These are phyloP conservation scores for Chiua virens DNA, from an alignment of 768 basidiomycete genomes.

Conservation along the genomic window DNA sequence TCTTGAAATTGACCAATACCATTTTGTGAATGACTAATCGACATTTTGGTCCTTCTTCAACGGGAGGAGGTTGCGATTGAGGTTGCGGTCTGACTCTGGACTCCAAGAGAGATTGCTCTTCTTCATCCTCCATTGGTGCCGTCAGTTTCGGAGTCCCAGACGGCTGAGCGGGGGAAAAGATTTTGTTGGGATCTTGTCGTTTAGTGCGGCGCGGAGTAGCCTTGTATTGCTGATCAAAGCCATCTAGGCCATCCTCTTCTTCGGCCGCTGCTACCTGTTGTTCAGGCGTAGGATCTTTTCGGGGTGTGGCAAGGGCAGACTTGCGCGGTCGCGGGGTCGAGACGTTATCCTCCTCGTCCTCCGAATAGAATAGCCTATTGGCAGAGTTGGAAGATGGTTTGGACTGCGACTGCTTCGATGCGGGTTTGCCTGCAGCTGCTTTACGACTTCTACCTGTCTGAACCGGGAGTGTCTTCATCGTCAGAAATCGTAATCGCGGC, in stretches of 20 bases:
- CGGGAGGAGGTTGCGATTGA: no score
- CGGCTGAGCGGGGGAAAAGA: constrained; percentile 13
- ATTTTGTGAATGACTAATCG: no score
- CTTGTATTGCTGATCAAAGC: constrained; percentile 24
- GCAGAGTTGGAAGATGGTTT: no score
- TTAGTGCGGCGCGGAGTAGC: constrained; percentile 16
- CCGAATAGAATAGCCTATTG: no score
- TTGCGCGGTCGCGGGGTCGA: constrained; percentile 18
- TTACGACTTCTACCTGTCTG: no score
- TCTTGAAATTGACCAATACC: no score
- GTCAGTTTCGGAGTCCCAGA: constrained; percentile 15
- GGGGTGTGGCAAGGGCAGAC: constrained; percentile 5
- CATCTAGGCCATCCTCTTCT: no score
- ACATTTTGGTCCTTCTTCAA: no score
- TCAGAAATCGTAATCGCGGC: no score
- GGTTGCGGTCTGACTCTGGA: constrained; percentile 21
- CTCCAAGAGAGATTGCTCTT: constrained; percentile 29
- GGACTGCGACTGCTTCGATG: no score
- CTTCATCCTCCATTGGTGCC: constrained; percentile 22
- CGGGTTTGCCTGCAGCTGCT: no score
- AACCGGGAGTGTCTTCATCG: no score
- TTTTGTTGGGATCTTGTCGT: constrained; percentile 13
- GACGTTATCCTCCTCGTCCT: constrained; percentile 1
- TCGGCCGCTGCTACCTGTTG: constrained; percentile 1
- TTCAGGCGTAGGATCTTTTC: background rate